Base-by-base conservation (phyloP, 2,329 filamentous ascomycete species). In the Mariannaea sp. region DNA sequence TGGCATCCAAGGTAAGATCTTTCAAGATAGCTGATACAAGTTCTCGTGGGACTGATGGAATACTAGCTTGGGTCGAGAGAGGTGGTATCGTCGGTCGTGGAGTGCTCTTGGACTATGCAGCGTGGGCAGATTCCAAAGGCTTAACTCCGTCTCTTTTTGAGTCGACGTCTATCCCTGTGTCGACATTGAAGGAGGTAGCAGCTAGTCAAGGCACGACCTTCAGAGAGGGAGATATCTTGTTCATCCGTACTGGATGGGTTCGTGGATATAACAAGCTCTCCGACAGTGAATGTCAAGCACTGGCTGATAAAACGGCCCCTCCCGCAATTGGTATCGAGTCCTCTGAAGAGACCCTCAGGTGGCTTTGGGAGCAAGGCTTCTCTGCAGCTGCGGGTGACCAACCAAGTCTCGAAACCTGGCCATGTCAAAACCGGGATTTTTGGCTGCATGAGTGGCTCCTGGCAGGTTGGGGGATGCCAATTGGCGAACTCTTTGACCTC, bases 341-440 rank as follows among this genome's bases (percentile, higher is more conserved):
- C 2, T 76, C 75, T 9, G 71, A 76, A 36, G 75, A 74, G 4
- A 76, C 76, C 16, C 71, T 84, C 13, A 73, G 76, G 41, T 86
- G 82, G 82, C 68, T 85, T 36, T 85, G 82, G 81, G 77, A 84
- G 56, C 74, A 78, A 0, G 56, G 48, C n/a, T 83, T 86, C 58
- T 71, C 80, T 0, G 83, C 83, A 5, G 77, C 84, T 0, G 83
- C 79, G 0, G 80, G 82, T 1, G 83, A 86, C 54, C 75, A 77
- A 49, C 78, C 82, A 4, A 60, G 68, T 14, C 79, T 82, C 56
- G 82, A 85, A 66, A 77, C 77, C 3, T 77, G 75, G 30, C 74
- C 75, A 0, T 65, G 60, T 13, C 59, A 57, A 3, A 49, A 65
- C 55, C 43, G 62, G 59, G 53, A 71, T 65, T 60, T 65, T 54